Base-by-base conservation (phyloP, 2,329 filamentous ascomycete species). In the Apiospora phragmitis region DNA sequence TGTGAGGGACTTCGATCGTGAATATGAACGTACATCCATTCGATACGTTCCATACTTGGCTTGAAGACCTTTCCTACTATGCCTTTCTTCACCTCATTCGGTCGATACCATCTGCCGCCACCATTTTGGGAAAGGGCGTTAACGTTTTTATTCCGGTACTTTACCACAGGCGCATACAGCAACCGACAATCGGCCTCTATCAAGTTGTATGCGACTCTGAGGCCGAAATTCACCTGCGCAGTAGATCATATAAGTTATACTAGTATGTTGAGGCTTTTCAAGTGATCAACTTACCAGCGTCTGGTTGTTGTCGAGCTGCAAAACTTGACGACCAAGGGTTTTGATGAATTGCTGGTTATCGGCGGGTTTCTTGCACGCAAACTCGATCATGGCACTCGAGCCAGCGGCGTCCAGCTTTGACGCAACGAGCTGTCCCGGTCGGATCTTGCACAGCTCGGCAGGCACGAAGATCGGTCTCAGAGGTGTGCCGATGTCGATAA, bases 21-120 rank as follows among this genome's bases (percentile, higher is more conserved):
- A 21, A 68, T 26, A 51, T 83, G 83, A 29, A 89, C 71, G 75
- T 80, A 88, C 0, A 85, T 84, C 87, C 90, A 92, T 0, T 77
- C 80, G 0, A 79, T 77, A 43, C 91, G 85, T 6, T 69, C 71
- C 0, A 69, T 76, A 0, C 87, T 87, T 0, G 86, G 75, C 67
- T 82, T 87, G 9, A 84, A 81, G 62, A 95, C 91, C 71, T 85
- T 86, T 12, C 47, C 47, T 16, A 88, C 84, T 6, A 43, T 4
- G 74, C 80, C 84, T 95, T 88, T 75, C n/a, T n/a, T n/a, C n/a
- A n/a, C n/a, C n/a, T n/a, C n/a, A n/a, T 94, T 94, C 93, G 93
- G 95, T 47, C 43, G 1, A 86, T 85, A 0, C 91, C 93, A 24
- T 82, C 71, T 18, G 45, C 26, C 8, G 55, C 81, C 1, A 69